Evolutionary conservation across 2,329 filamentous ascomycete species (phyloP), one percentile per base, ranked within the genome.

Genomic region (Xylaria hypoxylon): DNA sequence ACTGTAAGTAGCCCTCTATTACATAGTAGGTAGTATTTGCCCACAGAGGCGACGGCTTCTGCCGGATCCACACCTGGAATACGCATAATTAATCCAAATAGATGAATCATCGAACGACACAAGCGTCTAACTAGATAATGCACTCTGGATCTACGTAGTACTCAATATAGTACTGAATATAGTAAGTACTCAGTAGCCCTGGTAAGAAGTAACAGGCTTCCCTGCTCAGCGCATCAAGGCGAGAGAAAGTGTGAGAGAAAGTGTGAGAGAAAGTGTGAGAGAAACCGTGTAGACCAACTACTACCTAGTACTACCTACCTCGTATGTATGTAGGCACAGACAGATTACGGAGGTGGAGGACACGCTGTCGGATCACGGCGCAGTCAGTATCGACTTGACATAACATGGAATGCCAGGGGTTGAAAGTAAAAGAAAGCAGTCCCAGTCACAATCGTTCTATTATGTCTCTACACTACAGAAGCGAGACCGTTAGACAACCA

Each of bases 321-420:
- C n/a, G n/a, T 19, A 42, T 44, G 22, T 57, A 10, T 10, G 17
- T 47, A 48, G 28, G 22, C 35, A 59, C 38, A 42, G 42, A 38
- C 22, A 51, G 10, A 26, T 60, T 61, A 26, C 57, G 59, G 26
- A 53, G 63, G 48, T 44, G 45, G n/a, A 57, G 51, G 28, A 31
- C 42, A 51, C n/a, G 35, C 53, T 19, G 31, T 51, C 64, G 28
- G 52, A 58, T 62, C 45, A 58, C 47, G n/a, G 28, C 52, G 58
- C 42, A 26, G 19, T 15, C 35, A 24, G 26, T 57, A 33, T 55
- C 59, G 35, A 44, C 26, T 45, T 58, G 42, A 48, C 64, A 62
- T 22, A 53, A 40, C 55, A 59, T 59, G 35, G 38, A 50, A 40
- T 59, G 48, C 40, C 48, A 55, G 55, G 53, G 40, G 28, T 26